Percentiles rank a stretch among this genome's conserved stretches.
Evolutionary conservation across 2,329 filamentous ascomycete genomes (phyloP).

Genomic region (Hyphodiscus sp.): DNA sequence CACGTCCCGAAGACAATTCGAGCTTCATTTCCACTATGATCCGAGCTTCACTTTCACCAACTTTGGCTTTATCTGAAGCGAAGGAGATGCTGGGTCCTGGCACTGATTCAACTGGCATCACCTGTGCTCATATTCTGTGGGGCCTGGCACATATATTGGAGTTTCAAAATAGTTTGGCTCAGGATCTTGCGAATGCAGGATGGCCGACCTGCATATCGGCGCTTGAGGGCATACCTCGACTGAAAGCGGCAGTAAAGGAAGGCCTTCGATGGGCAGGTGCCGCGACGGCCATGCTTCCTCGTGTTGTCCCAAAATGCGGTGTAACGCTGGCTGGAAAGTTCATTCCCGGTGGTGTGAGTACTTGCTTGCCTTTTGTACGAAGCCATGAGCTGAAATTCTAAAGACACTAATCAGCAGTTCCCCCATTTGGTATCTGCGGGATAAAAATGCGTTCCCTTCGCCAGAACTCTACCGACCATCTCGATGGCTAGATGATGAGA

Average conservation of each 20-base stretch:
- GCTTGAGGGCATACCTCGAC: conserved; percentile 13
- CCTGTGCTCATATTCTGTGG: conserved; percentile 28
- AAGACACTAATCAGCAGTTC: conserved; percentile 21
- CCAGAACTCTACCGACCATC: conserved; percentile 24
- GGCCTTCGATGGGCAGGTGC: conserved; percentile 33
- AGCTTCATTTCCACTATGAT: not conserved
- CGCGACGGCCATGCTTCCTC: conserved; percentile 22
- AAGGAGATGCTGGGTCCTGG: conserved; percentile 7
- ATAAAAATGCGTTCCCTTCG: conserved; percentile 23
- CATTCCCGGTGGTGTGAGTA: conserved; percentile 36
- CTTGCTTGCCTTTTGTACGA: no score
- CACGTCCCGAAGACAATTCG: not conserved
- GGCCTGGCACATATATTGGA: conserved; percentile 23
- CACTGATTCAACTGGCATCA: conserved; percentile 30
- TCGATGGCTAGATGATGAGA: conserved; percentile 20
- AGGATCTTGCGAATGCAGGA: conserved; percentile 14
- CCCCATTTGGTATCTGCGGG: conserved; percentile 28
- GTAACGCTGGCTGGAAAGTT: conserved; percentile 26
- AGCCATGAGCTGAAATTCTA: no score
- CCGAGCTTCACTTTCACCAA: not conserved
- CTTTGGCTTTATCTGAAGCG: not conserved
- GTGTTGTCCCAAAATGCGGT: conserved; percentile 13
- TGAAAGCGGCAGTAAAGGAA: conserved; percentile 42
- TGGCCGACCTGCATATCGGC: conserved; percentile 23
- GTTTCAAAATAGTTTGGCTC: conserved; percentile 23